A percentile compares a stretch with the other conserved stretches of the same genome.
phyloP scores from a whole-genome alignment of 441 rosid species.

The Populus hybrid region DNA sequence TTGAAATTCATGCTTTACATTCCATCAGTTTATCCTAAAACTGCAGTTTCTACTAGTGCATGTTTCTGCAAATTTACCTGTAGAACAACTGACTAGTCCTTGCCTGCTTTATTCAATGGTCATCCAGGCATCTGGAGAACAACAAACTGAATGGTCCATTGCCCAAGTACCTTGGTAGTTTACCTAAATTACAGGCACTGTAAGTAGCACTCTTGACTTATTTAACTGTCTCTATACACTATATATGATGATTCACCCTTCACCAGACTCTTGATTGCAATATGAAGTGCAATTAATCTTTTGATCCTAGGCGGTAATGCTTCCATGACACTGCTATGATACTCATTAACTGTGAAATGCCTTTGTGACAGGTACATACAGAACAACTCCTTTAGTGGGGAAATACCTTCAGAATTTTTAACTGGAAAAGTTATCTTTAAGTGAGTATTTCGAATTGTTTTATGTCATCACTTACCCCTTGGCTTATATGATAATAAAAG shows the following conservation, averaged over 20 bases:
- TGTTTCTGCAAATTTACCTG: not conserved
- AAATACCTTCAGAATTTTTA: constrained; percentile 54
- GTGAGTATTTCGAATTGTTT: constrained; percentile 48
- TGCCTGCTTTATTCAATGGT: constrained; percentile 13
- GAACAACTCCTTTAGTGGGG: constrained; percentile 78
- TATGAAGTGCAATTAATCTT: not conserved
- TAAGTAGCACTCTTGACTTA: constrained; percentile 33
- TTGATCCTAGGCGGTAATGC: not conserved
- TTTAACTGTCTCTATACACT: not conserved
- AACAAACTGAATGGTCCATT: constrained; percentile 67
- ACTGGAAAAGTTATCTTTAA: constrained; percentile 52
- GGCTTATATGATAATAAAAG: not conserved
- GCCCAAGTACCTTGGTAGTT: constrained; percentile 59
- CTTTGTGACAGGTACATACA: constrained; percentile 57
- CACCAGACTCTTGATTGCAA: constrained; percentile 2
- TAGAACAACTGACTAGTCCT: constrained; percentile 6
- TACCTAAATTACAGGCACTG: constrained; percentile 73
- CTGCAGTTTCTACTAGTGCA: not conserved
- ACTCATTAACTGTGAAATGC: constrained; percentile 8
- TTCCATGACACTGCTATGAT: not conserved
- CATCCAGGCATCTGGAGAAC: constrained; percentile 82
- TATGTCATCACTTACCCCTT: not conserved
- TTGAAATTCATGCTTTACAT: constrained; percentile 9
- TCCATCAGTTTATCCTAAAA: not conserved
- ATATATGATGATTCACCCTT: not conserved